Conservation (phyloP, 2,329 filamentous ascomycete genomes). For the Fusarium verrucosum region DNA sequence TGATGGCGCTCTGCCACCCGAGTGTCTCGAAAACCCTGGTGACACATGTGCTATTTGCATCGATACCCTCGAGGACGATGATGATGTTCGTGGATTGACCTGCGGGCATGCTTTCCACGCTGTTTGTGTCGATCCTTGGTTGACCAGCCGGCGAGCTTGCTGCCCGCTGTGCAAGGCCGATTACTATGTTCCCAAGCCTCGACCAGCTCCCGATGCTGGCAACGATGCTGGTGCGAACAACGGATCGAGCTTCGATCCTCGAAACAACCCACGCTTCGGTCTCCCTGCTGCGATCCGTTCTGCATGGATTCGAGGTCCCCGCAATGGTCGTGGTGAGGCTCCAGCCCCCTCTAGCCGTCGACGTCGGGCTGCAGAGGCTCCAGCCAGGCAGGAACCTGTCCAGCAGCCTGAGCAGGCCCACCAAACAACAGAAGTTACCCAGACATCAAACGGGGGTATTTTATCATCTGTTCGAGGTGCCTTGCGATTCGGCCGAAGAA, state of each 20-base stretch:
- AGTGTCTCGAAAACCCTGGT: slow-evolving; percentile 81
- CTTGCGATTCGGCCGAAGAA: slow-evolving; percentile 47
- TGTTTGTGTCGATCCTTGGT: slow-evolving; percentile 93
- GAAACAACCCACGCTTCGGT: slow-evolving; percentile 58
- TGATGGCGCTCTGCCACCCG: slow-evolving; percentile 80
- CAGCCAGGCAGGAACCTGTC: slow-evolving; percentile 15
- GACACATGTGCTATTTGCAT: slow-evolving; percentile 98
- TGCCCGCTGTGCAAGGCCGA: slow-evolving; percentile 98
- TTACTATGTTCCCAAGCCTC: slow-evolving; percentile 94
- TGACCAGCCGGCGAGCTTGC: slow-evolving; percentile 92
- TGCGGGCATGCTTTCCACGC: slow-evolving; percentile 99
- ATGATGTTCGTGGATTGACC: slow-evolving; percentile 91
- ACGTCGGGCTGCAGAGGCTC: slow-evolving; percentile 16
- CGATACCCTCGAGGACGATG: slow-evolving; percentile 91
- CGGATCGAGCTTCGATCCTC: slow-evolving; percentile 45
- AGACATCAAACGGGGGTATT: slow-evolving; percentile 37
- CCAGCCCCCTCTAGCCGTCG: slow-evolving; percentile 16
- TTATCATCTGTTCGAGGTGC: slow-evolving; percentile 48
- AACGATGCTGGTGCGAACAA: slow-evolving; percentile 49
- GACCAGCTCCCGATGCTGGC: slow-evolving; percentile 59
- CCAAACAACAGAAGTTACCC: slow-evolving; percentile 20
- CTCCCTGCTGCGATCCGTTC: slow-evolving; percentile 56
- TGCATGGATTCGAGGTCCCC: slow-evolving; percentile 50
- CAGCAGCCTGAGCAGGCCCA: slow-evolving; percentile 22
- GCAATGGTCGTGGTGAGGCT: slow-evolving; percentile 3